Percentiles rank a stretch among this genome's conserved stretches.
These are phyloP conservation scores for Yarrowia porcina DNA, from an alignment of 805 yeast genomes.

Conservation along the genomic window DNA sequence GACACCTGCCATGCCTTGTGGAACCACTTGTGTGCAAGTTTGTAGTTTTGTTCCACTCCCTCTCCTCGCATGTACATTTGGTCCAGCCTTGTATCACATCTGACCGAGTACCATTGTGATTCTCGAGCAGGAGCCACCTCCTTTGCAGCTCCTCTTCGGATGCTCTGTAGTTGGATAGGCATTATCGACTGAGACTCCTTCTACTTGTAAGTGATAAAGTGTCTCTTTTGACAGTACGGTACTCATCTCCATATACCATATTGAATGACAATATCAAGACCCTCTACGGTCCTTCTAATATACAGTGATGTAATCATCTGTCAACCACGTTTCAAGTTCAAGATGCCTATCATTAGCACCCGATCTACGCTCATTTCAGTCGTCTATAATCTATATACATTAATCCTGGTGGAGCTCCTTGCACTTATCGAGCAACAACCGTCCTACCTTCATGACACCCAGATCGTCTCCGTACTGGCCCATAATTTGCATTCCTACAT, in stretches of 20 bases:
- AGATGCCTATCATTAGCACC: too few species aligned
- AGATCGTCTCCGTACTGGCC: constrained; percentile 86
- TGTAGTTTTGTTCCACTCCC: constrained; percentile 49
- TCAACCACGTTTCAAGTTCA: too few species aligned
- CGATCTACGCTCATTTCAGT: too few species aligned
- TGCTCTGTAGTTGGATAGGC: too few species aligned
- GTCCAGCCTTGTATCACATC: constrained; percentile 53
- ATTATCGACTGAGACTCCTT: too few species aligned
- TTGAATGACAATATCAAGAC: too few species aligned
- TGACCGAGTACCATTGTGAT: constrained; percentile 28
- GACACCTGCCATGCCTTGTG: constrained; percentile 28
- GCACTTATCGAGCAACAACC: constrained; percentile 27
- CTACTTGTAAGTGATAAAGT: too few species aligned
- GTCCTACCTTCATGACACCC: constrained; percentile 49
- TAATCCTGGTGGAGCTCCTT: constrained; percentile 17
- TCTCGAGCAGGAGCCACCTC: not conserved
- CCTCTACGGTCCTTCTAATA: too few species aligned
- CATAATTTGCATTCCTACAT: constrained; percentile 72
- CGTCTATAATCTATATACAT: not conserved
- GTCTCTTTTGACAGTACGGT: too few species aligned
- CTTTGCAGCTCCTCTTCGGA: too few species aligned
- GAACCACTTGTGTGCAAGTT: constrained; percentile 46
- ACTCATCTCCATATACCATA: too few species aligned
- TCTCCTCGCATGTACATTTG: constrained; percentile 72
- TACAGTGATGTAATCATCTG: too few species aligned